These are phyloP conservation scores for Lasiodiplodia hormozganensis DNA, from an alignment of 2,329 filamentous ascomycete genomes.

Conservation along the genomic window DNA sequence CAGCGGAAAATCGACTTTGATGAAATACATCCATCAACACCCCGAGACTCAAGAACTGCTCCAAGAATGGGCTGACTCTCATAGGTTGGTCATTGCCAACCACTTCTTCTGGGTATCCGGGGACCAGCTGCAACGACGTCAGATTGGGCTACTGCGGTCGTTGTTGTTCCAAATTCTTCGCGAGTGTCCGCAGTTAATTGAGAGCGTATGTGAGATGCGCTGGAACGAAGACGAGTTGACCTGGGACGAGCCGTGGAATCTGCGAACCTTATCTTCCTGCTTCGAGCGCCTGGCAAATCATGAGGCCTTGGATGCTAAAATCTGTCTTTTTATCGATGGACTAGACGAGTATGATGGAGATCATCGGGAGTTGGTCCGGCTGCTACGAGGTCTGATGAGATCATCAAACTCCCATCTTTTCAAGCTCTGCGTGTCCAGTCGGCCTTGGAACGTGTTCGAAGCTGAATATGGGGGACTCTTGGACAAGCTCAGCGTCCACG, in stretches of 20 bases:
- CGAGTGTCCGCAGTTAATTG: background rate
- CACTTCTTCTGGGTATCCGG: slow-evolving; percentile 46
- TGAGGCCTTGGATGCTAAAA: background rate
- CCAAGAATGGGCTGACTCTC: slow-evolving; percentile 32
- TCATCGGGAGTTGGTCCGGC: background rate
- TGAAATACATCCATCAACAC: slow-evolving; percentile 39
- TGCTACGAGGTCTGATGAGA: background rate
- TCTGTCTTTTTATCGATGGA: slow-evolving; percentile 34
- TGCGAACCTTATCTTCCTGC: background rate
- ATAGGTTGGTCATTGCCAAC: slow-evolving; percentile 30
- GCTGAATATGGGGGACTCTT: slow-evolving; percentile 8
- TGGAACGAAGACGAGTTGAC: background rate
- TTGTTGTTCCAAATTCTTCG: slow-evolving; percentile 35
- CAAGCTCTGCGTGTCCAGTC: slow-evolving; percentile 33
- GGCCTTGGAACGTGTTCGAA: slow-evolving; percentile 30
- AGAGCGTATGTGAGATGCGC: background rate
- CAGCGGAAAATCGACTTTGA: slow-evolving; percentile 44
- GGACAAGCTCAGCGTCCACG: slow-evolving; percentile 33
- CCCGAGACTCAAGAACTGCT: slow-evolving; percentile 32
- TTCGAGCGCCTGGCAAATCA: background rate
- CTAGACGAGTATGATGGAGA: slow-evolving; percentile 34
- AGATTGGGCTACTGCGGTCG: slow-evolving; percentile 38
- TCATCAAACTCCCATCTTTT: slow-evolving; percentile 30
- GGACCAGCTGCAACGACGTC: slow-evolving; percentile 35
- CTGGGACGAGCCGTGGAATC: background rate